phyloP scores from a whole-genome alignment of 768 basidiomycete species.

The Suillus spraguei region DNA sequence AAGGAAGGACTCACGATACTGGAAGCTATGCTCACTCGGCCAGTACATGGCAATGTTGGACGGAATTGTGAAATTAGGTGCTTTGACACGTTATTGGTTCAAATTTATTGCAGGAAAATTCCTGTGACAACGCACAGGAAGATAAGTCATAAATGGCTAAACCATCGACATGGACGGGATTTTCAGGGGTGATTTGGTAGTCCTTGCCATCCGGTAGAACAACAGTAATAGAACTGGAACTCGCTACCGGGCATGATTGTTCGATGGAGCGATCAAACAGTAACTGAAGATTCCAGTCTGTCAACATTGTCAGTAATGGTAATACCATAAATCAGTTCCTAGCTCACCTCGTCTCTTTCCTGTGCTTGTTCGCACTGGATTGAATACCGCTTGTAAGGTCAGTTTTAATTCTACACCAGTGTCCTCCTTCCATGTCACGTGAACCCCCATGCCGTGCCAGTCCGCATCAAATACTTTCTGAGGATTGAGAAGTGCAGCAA shows the following conservation, averaged over 20 bases:
- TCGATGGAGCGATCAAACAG: conserved; percentile 70
- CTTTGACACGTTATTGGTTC: not conserved
- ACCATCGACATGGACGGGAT: conserved; percentile 36
- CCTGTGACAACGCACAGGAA: conserved; percentile 40
- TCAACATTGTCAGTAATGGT: conserved; percentile 10
- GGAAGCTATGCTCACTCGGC: conserved; percentile 50
- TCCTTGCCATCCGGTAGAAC: conserved; percentile 42
- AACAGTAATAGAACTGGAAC: conserved; percentile 56
- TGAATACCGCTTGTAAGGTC: conserved; percentile 74
- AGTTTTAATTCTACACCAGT: conserved; percentile 66
- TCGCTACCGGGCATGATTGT: conserved; percentile 71
- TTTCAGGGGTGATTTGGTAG: conserved; percentile 57
- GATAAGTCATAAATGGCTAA: conserved; percentile 51
- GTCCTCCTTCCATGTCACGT: conserved; percentile 64
- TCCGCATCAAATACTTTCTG: conserved; percentile 87
- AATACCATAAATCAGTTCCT: not conserved
- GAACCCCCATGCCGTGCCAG: conserved; percentile 88
- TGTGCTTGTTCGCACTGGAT: conserved; percentile 65
- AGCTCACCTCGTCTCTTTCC: conserved; percentile 56
- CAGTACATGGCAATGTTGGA: conserved; percentile 62
- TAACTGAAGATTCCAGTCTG: conserved; percentile 76
- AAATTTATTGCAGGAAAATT: not conserved
- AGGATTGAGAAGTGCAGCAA: conserved; percentile 82
- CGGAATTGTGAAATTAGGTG: conserved; percentile 30
- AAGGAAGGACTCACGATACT: conserved; percentile 51